phyloP scores from a whole-genome alignment of 208 protist genomes.

The Crithidia fasciculata region DNA sequence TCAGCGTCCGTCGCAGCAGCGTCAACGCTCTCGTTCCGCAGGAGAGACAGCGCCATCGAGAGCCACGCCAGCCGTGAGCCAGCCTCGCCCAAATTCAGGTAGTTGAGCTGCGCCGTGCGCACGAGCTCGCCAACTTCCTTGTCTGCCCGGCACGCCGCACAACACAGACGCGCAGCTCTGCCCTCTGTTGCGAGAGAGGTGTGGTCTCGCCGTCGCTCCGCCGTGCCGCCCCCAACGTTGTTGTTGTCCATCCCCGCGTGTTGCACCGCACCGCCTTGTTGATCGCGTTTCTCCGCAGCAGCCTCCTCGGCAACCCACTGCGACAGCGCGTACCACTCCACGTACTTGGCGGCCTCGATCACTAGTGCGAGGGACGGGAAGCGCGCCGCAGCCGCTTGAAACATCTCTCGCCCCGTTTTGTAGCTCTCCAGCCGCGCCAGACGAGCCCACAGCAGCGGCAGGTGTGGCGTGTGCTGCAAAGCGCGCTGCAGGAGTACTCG shows the following conservation, averaged over 20 bases:
- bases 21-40: not conserved
- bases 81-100: slow-evolving; percentile 37
- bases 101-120: slow-evolving; percentile 36
- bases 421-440: slow-evolving; percentile 68
- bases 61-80: slow-evolving; percentile 40
- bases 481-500: slow-evolving; percentile 61
- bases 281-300: not conserved
- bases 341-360: slow-evolving; percentile 82
- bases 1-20: not conserved
- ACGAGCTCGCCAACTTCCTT: slow-evolving; percentile 33
- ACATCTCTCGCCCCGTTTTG: slow-evolving; percentile 68
- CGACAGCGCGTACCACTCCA: slow-evolving; percentile 56
- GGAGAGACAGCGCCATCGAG: slow-evolving; percentile 31
- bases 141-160: slow-evolving; percentile 3
- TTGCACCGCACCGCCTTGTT: not conserved
- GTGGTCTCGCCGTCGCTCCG: not conserved
- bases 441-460: slow-evolving; percentile 75
- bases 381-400: slow-evolving; percentile 61
- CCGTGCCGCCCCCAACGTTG: not conserved
- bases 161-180: not conserved
- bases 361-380: slow-evolving; percentile 72
- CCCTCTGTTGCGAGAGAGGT: not conserved
- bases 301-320: slow-evolving; percentile 30
- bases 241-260: not conserved
- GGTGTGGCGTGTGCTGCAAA: slow-evolving; percentile 60